phyloP scores from a whole-genome alignment of 108 stramenopile genomes.

The Pinguiococcus pyrenoidosus region DNA sequence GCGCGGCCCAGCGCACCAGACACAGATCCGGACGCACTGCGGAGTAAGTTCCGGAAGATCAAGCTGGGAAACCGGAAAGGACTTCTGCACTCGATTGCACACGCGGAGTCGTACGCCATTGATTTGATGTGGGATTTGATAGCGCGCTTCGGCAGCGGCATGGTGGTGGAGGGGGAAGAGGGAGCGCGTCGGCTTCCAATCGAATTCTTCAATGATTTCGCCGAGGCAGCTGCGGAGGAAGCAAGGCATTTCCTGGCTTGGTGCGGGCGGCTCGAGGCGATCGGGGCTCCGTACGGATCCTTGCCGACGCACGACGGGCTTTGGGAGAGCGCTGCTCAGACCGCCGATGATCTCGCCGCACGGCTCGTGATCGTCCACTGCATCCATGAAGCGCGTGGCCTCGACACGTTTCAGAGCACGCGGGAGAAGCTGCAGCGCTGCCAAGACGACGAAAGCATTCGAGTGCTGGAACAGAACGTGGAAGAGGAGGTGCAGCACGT shows the following conservation, averaged over 20 bases:
- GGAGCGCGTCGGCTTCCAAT: not conserved
- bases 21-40: too few relatives aligned
- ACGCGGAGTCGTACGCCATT: conserved; percentile 32
- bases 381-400: conserved; percentile 24
- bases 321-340: conserved; percentile 19
- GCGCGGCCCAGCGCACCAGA: too few relatives aligned
- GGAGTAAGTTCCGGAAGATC: too few relatives aligned
- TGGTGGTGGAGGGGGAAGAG: too few relatives aligned
- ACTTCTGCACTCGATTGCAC: conserved; percentile 17
- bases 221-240: conserved; percentile 11
- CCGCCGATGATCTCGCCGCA: conserved; percentile 1
- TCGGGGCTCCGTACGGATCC: conserved; percentile 7
- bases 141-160: conserved; percentile 14
- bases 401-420: conserved; percentile 17
- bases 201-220: conserved; percentile 20
- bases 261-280: conserved; percentile 2
- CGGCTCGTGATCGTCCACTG: conserved; percentile 16
- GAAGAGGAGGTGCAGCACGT: conserved; percentile 26
- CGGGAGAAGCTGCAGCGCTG: conserved; percentile 2
- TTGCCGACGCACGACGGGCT: conserved; percentile 12
- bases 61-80: conserved; percentile 4
- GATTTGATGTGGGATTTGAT: conserved; percentile 33
- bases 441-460: conserved; percentile 1
- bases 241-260: conserved; percentile 18
- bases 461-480: conserved; percentile 11